Evolutionary conservation across 345 rosid genomes (phyloP).

Genomic region (Syzygium aqueum): DNA sequence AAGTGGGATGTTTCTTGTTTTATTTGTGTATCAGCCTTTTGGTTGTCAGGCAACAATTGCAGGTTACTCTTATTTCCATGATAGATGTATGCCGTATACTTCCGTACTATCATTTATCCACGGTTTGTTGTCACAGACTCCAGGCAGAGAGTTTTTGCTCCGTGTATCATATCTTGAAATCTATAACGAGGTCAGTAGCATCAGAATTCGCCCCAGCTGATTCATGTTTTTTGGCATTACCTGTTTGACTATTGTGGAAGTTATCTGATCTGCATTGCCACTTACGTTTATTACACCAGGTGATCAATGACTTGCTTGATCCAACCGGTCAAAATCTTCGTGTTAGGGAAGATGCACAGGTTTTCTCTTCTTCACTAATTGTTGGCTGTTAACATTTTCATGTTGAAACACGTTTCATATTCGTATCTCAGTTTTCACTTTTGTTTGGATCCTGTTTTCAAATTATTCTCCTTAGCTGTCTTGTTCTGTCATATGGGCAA

Average conservation of each 20-base stretch:
- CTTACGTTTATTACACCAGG: constrained; percentile 39
- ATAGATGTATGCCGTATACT: background rate
- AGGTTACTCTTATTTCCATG: background rate
- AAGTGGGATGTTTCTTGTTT: background rate
- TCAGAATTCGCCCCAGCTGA: background rate
- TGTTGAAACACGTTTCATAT: background rate
- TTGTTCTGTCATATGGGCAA: background rate
- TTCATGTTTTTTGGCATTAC: background rate
- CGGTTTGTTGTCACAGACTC: constrained; percentile 56
- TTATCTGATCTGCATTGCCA: constrained; percentile 5
- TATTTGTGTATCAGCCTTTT: background rate
- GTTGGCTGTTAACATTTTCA: background rate
- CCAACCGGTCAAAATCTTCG: constrained; percentile 99
- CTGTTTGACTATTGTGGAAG: background rate
- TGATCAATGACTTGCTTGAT: constrained; percentile 98
- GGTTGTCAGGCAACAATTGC: background rate
- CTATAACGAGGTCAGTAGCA: constrained; percentile 79
- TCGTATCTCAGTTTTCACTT: background rate
- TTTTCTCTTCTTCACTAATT: constrained; percentile 4
- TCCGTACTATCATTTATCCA: background rate
- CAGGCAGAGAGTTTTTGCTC: constrained; percentile 95
- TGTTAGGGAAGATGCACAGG: constrained; percentile 99
- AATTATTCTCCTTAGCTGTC: background rate
- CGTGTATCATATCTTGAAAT: constrained; percentile 99
- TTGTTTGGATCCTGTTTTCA: background rate